Evolutionary conservation across 176 grass and related monocot genomes (phyloP), one percentile per base, ranked within the genome.

Genomic region (Dendrocalamus sinicus): DNA sequence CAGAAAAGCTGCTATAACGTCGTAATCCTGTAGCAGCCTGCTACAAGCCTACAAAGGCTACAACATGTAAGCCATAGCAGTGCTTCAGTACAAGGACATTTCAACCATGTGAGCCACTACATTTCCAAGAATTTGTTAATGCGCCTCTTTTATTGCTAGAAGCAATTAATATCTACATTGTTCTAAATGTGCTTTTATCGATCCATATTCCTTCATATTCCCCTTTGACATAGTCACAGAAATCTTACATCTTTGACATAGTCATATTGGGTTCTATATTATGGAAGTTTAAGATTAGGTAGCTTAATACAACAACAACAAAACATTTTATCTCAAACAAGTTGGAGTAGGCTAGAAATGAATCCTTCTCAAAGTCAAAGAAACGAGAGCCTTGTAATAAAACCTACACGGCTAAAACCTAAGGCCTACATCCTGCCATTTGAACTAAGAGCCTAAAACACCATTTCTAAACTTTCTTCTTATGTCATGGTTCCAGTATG

Each of bases 191-290:
- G 48, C 26, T 8, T 32, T 32, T 55, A 17, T 75, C 73, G 6
- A 53, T 57, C 17, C 51, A 11, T 39, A 52, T 39, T 35, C 28
- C 15, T 35, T 53, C 47, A 32, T 15, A 16, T 53, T 74, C 58
- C 23, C 23, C 48, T 55, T 59, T 32, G 30, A 32, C 30, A 32
- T 32, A 2, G 30, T n/a, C 59, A 78, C 76, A 78, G 23, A 26
- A 54, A 45, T 32, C 30, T 47, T 63, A 63, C 60, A 64, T 79
- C 59, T 64, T 64, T 45, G 17, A 26, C 12, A 45, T 7, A 78
- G 41, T 44, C 55, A 78, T 60, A 64, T 64, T 47, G 76, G 9
- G 9, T 79, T 65, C 59, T 79, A 46, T 64, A 65, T 47, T 16
- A 79, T 4, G 43, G 44, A 78, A 12, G 58, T 19, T 79, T 47